phyloP scores from a whole-genome alignment of 192 early-diverging fungal species.

The Rhizophagus prolifer region DNA sequence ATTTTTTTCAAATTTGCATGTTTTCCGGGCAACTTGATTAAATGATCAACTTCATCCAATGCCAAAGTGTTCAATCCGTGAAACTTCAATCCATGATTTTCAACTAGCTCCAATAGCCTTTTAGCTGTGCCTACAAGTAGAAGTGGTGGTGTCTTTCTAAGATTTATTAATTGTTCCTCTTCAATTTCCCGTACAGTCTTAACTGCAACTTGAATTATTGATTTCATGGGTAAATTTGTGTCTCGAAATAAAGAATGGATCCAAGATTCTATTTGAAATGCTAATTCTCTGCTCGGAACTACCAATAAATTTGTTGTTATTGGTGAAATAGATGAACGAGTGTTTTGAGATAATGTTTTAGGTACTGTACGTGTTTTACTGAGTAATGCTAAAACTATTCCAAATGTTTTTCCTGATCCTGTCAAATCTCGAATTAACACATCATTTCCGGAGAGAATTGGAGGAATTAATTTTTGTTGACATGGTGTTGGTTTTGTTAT shows the following conservation, averaged over 20 bases:
- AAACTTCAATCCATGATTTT: conserved; percentile 35
- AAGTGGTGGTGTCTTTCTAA: conserved; percentile 33
- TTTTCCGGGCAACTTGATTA: conserved; percentile 50
- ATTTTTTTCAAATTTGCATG: conserved; percentile 46
- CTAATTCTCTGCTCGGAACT: conserved; percentile 56
- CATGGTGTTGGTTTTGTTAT: conserved; percentile 43
- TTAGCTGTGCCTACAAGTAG: conserved; percentile 45
- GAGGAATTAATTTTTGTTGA: conserved; percentile 46
- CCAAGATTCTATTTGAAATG: conserved; percentile 50
- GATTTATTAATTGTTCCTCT: conserved; percentile 29
- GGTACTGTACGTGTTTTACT: conserved; percentile 32
- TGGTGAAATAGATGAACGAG: not conserved
- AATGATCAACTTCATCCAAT: conserved; percentile 58
- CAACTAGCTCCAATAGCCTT: conserved; percentile 35
- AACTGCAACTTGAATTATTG: conserved; percentile 33
- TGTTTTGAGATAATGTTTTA: not conserved
- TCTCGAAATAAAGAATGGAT: conserved; percentile 35
- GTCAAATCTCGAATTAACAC: conserved; percentile 52
- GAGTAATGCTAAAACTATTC: conserved; percentile 45
- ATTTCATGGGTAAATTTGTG: conserved; percentile 19
- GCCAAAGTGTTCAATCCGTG: conserved; percentile 39
- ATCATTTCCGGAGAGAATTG: conserved; percentile 43
- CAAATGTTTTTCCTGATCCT: conserved; percentile 61
- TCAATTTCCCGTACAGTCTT: not conserved
- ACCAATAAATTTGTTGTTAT: conserved; percentile 44